phyloP scores from a whole-genome alignment of 2,329 filamentous ascomycete genomes.

The Colletotrichum plurivorum region DNA sequence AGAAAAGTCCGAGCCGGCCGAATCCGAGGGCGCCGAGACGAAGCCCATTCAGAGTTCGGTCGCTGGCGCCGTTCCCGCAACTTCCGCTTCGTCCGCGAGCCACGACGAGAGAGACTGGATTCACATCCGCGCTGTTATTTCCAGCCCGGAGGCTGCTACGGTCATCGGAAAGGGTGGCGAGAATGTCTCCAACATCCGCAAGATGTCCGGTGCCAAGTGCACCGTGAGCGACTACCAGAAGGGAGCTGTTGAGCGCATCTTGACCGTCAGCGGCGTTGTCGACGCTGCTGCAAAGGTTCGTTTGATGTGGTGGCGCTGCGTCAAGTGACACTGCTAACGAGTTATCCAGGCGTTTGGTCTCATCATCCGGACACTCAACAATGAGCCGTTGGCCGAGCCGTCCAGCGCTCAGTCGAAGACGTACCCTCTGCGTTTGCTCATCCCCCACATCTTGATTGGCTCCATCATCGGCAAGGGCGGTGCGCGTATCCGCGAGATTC shows the following conservation, averaged over 20 bases:
- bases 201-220: conserved; percentile 96
- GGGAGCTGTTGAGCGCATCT: conserved; percentile 95
- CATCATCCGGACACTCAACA: conserved; percentile 98
- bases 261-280: conserved; percentile 96
- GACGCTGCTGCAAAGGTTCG: conserved; percentile 95
- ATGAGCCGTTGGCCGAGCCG: conserved; percentile 88
- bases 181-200: conserved; percentile 97
- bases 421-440: conserved; percentile 93
- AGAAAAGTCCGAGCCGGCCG: conserved; percentile 73
- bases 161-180: conserved; percentile 99
- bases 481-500: conserved; percentile 96
- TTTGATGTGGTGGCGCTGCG: background rate
- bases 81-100: conserved; percentile 62
- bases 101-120: conserved; percentile 97
- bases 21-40: conserved; percentile 65
- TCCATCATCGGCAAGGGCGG: conserved; percentile 99
- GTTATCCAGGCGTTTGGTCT: conserved; percentile 86
- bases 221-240: conserved; percentile 99
- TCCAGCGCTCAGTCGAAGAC: conserved; percentile 97
- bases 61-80: conserved; percentile 52
- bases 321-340: conserved; percentile 9
- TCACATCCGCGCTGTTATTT: conserved; percentile 96
- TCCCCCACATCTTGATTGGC: conserved; percentile 97
- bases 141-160: conserved; percentile 95
- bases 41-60: conserved; percentile 61